Base-by-base conservation (phyloP, 2,329 filamentous ascomycete genomes). In the Spiromastix sp. region DNA sequence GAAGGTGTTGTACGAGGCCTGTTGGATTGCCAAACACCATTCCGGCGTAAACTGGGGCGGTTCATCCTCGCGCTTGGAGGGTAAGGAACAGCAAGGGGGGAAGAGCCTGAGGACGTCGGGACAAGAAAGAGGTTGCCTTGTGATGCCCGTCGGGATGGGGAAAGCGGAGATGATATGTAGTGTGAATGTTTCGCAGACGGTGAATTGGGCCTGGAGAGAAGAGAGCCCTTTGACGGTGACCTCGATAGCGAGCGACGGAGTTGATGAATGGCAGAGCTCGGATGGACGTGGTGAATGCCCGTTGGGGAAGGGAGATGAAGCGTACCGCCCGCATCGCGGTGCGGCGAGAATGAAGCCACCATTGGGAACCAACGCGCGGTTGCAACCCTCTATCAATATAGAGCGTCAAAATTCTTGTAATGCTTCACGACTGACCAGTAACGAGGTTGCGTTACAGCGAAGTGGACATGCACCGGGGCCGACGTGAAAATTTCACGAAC, bases 231-330 rank as follows among this genome's bases (percentile, higher is more conserved):
- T 20, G 89, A 94, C 8, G 89, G 89, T n/a, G 89, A 95, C 49
- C 86, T 76, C 38, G 87, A 95, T 44, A 95, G 70, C 17, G 89
- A 94, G 48, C 85, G 82, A 45, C 87, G 75, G 39, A 95, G 69
- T 50, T 85, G 83, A 53, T 85, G 76, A 44, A 94, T 82, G 40
- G 83, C 80, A 33, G 83, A 78, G 42, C 82, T 80, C 45, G 85
- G 77, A 64, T 93, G 84, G 50, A 89, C 81, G 60, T 83, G 80
- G 57, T 85, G 83, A 42, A 77, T 76, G 51, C 84, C 79, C 31
- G 83, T 89, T 39, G 89, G 87, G 42, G 87, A 94, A 45, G 85
- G 79, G 49, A 94, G 70, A 52, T 91, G 85, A 50, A 93, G 70
- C 40, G 84, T 89, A 52, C 84, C 84, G 55, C 83, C 81, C 32